These are phyloP conservation scores for Ballota nigra DNA, from an alignment of 257 asterid genomes.

Conservation along the genomic window DNA sequence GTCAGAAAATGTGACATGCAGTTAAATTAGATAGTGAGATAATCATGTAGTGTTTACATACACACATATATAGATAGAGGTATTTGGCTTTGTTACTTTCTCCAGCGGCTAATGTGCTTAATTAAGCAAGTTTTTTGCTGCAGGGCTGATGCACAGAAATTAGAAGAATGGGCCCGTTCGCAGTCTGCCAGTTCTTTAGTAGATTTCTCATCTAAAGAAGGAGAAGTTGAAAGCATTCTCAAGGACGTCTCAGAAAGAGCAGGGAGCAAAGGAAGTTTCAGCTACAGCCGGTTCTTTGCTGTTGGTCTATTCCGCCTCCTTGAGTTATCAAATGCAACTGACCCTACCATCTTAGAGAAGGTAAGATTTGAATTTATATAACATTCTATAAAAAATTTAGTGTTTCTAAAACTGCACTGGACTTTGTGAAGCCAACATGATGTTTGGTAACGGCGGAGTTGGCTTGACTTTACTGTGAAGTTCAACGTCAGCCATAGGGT, in stretches of 20 bases:
- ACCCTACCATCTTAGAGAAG: constrained; percentile 76
- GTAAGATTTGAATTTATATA: constrained; percentile 30
- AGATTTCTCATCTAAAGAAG: constrained; percentile 72
- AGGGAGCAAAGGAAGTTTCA: constrained; percentile 60
- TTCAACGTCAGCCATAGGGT: background rate
- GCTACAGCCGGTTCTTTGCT: constrained; percentile 90
- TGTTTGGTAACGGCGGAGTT: background rate
- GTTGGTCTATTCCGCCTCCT: constrained; percentile 92
- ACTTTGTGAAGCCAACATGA: background rate
- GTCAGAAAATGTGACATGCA: background rate
- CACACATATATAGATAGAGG: background rate
- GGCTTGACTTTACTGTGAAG: background rate
- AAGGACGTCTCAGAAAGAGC: constrained; percentile 83
- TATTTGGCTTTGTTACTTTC: too few relatives aligned
- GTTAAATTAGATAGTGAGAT: background rate
- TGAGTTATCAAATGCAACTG: constrained; percentile 86
- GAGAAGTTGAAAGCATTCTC: constrained; percentile 64
- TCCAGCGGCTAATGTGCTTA: background rate
- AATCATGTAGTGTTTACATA: background rate
- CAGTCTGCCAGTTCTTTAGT: constrained; percentile 63
- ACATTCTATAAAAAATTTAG: background rate
- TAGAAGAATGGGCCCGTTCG: constrained; percentile 89
- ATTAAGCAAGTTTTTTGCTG: constrained; percentile 6
- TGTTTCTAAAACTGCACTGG: background rate
- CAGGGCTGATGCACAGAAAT: constrained; percentile 79